Base-by-base conservation (phyloP, 2,329 filamentous ascomycete species). In the Aspergillus novofumigatus region DNA sequence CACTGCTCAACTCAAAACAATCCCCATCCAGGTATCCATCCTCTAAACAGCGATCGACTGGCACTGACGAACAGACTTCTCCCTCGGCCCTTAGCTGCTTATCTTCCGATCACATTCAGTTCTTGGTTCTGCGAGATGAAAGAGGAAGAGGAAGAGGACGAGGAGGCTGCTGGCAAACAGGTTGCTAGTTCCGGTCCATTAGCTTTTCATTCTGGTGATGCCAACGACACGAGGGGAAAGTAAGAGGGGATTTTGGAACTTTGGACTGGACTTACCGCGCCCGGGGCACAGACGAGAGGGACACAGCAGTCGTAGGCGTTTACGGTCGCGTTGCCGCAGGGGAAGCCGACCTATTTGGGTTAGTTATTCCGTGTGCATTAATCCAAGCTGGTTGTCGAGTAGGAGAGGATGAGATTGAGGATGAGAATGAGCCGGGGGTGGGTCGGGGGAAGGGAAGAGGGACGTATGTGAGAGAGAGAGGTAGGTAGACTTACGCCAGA, bases 321-420 rank as follows among this genome's bases (percentile, higher is more conserved):
- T 17, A 49, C 49, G 49, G 59, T 61, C 2, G 45, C 20, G 48
- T 60, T 60, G 21, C 41, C 49, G 42, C 56, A 60, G 49, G 41
- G 10, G 26, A 47, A 47, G 5, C 44, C 51, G 21, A 41, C 51
- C 35, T 21, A 6, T 41, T 26, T 4, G 4, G 6, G 21, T 17
- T 8, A 2, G 17, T 53, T 20, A 23, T 23, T 23, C 2, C 23
- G 23, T 23, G 23, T 3, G 23, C 23, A 23, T 23, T 23, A 23
- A 2, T 23, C 23, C 23, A 23, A 23, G 23, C 23, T 23, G 2
- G 23, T 23, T 23, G 23, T 2, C 23, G 38, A 14, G 38, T n/a
- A n/a, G 3, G 38, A 32, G 11, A 5, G 29, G 11, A 32, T 32
- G 29, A 14, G 11, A 4, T 14, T 35, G 32, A 14, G 32, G 0